phyloP scores from a whole-genome alignment of 768 basidiomycete genomes.

The Trametes punicea region DNA sequence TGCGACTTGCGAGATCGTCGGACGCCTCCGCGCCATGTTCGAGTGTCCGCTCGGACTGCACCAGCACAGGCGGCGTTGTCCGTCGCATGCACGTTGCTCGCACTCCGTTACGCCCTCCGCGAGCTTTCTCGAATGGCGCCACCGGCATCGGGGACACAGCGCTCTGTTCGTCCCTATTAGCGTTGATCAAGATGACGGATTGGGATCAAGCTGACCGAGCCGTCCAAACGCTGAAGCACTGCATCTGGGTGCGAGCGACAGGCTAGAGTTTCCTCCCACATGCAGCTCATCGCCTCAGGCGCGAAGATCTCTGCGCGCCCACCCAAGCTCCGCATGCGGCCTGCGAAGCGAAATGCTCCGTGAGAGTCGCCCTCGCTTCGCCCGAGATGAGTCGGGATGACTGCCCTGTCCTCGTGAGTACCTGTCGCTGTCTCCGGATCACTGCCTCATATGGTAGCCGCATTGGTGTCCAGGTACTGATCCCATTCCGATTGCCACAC shows the following conservation, averaged over 20 bases:
- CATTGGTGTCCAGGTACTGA: background rate
- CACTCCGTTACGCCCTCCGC: no score
- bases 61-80: no score
- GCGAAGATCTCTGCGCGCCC: background rate
- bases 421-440: background rate
- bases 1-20: no score
- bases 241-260: background rate
- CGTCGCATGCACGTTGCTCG: no score
- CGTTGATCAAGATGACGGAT: constrained; percentile 8
- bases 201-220: no score
- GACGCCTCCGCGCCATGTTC: no score
- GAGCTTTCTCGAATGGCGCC: no score
- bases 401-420: background rate
- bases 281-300: background rate
- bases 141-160: no score
- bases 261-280: background rate
- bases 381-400: constrained; percentile 6
- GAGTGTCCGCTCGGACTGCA: no score
- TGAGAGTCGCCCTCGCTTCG: background rate
- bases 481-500: background rate
- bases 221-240: background rate
- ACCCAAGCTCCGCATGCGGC: background rate
- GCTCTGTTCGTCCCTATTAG: background rate
- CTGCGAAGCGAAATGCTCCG: background rate
- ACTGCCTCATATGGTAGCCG: constrained; percentile 4